Evolutionary conservation across 2,329 filamentous ascomycete genomes (phyloP), one percentile per base, ranked within the genome.

Genomic region (Calonectria pteridis): DNA sequence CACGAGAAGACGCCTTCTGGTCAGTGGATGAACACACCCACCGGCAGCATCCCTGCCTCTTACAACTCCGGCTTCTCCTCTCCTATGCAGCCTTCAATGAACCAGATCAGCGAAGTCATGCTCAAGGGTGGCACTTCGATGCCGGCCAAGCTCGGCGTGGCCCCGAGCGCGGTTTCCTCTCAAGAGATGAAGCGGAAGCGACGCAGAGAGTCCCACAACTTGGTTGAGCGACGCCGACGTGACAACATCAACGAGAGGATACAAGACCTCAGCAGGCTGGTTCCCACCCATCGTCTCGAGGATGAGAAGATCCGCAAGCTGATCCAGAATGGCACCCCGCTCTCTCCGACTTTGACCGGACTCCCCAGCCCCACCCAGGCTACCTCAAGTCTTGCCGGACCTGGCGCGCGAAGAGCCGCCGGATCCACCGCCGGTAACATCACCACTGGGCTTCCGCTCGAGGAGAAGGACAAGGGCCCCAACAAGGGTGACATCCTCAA

Each of bases 161-260:
- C 84, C 43, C 82, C 86, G 20, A 83, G 83, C 49, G 87, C 88
- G 20, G 89, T 94, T 67, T 94, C 97, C 69, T 93, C 95, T 0
- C 95, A 98, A 81, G 97, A 98, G 83, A 95, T 96, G 81, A 98
- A 98, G 90, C 92, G 95, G 79, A 95, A 96, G 84, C 91, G 96
- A 74, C 92, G 97, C 73, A 91, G 97, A 49, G 97, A 98, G 82
- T 98, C 96, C 1, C 97, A 99, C 87, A 98, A 99, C 83, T 89
- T 98, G 49, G 97, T 99, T 14, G 97, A 99, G 87, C 95, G 97
- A 71, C 93, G 97, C 66, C 93, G 97, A 75, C 92, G 97, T 75
- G 97, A 98, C 86, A 98, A 98, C 83, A 99, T 99, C 88, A 99
- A 99, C 79, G 97, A 99, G 85, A 93, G 97, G 53, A 99, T 99